These are phyloP conservation scores for Fusarium sp. DNA, from an alignment of 2,329 filamentous ascomycete genomes.

Conservation along the genomic window DNA sequence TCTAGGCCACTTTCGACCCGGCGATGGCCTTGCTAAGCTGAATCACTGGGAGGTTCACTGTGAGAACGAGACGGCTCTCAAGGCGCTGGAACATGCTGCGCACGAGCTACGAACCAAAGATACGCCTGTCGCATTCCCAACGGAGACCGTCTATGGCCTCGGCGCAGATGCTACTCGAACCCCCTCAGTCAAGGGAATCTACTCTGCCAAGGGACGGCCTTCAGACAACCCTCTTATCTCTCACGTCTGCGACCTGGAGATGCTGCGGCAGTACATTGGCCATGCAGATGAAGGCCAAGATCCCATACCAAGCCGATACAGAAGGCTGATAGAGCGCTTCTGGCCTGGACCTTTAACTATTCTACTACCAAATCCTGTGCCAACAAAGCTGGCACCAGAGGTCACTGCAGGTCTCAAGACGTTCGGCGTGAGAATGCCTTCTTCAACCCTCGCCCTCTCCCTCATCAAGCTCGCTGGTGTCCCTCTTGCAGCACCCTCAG, in stretches of 20 bases:
- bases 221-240: slow-evolving; percentile 96
- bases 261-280: slow-evolving; percentile 74
- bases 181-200: slow-evolving; percentile 88
- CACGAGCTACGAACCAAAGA: slow-evolving; percentile 71
- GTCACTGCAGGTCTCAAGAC: slow-evolving; percentile 87
- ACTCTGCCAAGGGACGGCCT: slow-evolving; percentile 87
- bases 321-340: slow-evolving; percentile 80
- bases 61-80: slow-evolving; percentile 48
- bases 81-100: slow-evolving; percentile 71
- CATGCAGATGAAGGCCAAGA: slow-evolving; percentile 46
- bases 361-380: slow-evolving; percentile 79
- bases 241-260: slow-evolving; percentile 83
- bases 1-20: slow-evolving; percentile 51
- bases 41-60: slow-evolving; percentile 57
- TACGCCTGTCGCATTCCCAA: slow-evolving; percentile 91
- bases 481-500: slow-evolving; percentile 90
- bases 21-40: slow-evolving; percentile 48
- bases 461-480: slow-evolving; percentile 83
- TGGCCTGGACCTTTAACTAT: slow-evolving; percentile 97
- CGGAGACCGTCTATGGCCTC: slow-evolving; percentile 96
- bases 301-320: slow-evolving; percentile 78
- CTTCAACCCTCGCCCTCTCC: slow-evolving; percentile 83
- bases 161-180: slow-evolving; percentile 95
- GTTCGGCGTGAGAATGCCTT: slow-evolving; percentile 91
- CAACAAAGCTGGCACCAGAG: slow-evolving; percentile 82